phyloP scores from a whole-genome alignment of 2,329 filamentous ascomycete species.

The Pyrenochaeta sp. region DNA sequence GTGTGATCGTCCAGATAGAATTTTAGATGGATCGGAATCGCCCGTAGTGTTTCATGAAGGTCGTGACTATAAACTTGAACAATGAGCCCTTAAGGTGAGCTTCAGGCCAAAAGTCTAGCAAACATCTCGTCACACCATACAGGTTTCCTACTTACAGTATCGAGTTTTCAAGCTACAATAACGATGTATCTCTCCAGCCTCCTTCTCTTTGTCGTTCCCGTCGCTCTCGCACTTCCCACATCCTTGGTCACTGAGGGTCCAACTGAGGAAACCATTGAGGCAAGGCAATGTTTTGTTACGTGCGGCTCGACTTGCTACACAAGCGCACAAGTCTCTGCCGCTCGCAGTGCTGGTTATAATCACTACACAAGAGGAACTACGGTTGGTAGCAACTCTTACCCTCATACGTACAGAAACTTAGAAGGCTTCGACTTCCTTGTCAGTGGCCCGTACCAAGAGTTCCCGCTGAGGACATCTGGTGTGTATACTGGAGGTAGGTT shows the following conservation, averaged over 20 bases:
- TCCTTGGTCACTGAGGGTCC: constrained; percentile 11
- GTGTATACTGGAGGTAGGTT: constrained; percentile 65
- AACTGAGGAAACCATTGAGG: constrained; percentile 29
- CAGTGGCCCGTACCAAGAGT: constrained; percentile 69
- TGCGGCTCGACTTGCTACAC: constrained; percentile 66
- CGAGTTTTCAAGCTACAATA: not conserved
- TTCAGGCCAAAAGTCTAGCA: constrained; percentile 11
- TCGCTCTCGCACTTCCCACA: constrained; percentile 31
- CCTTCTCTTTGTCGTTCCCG: constrained; percentile 24
- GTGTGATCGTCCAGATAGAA: constrained; percentile 19
- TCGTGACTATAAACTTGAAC: constrained; percentile 13
- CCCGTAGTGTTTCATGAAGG: constrained; percentile 10
- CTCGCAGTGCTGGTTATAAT: constrained; percentile 61
- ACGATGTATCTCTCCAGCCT: constrained; percentile 32
- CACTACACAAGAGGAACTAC: constrained; percentile 55
- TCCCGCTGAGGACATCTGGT: constrained; percentile 63
- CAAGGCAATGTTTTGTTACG: constrained; percentile 58
- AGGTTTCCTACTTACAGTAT: constrained; percentile 17
- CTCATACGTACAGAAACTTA: constrained; percentile 68
- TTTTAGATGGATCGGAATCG: constrained; percentile 20
- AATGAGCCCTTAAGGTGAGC: not conserved
- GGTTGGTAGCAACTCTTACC: constrained; percentile 59
- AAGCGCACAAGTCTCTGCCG: constrained; percentile 58
- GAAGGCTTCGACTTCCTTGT: constrained; percentile 70
- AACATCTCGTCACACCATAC: constrained; percentile 8